phyloP scores from a whole-genome alignment of 768 basidiomycete genomes.

The Russula sp. region DNA sequence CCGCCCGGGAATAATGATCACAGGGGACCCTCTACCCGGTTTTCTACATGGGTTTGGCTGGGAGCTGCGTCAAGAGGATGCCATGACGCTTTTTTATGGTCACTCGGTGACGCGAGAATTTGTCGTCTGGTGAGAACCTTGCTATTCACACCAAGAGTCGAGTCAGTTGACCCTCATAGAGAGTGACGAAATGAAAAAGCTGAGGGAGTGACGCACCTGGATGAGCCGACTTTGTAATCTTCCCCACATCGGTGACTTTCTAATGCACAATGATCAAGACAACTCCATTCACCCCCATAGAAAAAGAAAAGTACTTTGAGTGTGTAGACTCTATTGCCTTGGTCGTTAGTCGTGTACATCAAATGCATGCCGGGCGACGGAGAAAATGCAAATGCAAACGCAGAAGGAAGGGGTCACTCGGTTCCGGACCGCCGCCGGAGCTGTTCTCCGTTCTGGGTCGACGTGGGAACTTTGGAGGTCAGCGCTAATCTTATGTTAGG shows the following conservation, averaged over 20 bases:
- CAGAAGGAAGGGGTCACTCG: neutral
- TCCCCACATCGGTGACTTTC: conserved; percentile 80
- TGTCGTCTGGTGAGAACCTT: conserved; percentile 98
- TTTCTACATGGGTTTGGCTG: conserved; percentile 72
- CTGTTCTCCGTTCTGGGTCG: neutral
- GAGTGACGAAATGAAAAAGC: neutral
- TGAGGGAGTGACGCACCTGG: conserved; percentile 57
- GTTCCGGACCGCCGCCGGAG: neutral
- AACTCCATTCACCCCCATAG: neutral
- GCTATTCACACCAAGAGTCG: conserved; percentile 40
- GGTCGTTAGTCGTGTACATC: conserved; percentile 83
- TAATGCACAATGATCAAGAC: conserved; percentile 27
- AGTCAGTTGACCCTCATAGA: neutral
- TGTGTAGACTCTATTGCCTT: conserved; percentile 82
- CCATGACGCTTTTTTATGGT: conserved; percentile 92
- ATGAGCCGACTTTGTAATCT: conserved; percentile 92
- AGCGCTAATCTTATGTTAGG: neutral
- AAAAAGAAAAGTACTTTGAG: conserved; percentile 57
- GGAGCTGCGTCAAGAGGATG: conserved; percentile 84
- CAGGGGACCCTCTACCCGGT: neutral
- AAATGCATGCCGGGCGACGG: conserved; percentile 69
- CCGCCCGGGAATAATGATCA: neutral
- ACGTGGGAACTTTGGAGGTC: neutral
- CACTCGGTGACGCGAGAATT: conserved; percentile 95
- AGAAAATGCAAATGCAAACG: neutral